Conservation (phyloP, 2,329 filamentous ascomycete genomes). For the Zalaria sp. region DNA sequence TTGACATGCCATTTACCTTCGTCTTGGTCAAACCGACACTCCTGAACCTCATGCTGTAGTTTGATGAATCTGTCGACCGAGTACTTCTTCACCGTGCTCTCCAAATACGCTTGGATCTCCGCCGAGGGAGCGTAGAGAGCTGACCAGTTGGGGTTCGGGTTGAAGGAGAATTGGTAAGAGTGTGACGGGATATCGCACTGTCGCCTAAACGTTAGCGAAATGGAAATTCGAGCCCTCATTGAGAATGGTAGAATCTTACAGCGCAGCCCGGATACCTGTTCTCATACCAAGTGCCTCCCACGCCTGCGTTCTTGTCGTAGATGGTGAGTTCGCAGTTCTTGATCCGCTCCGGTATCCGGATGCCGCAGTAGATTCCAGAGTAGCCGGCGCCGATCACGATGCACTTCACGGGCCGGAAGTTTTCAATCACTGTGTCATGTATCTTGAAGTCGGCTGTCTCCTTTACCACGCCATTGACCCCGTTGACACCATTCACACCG, state of each 20-base stretch:
- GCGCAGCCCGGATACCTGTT: constrained; percentile 29
- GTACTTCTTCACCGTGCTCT: constrained; percentile 19
- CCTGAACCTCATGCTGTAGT: constrained; percentile 19
- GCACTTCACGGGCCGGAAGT: constrained; percentile 26
- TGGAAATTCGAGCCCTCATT: background rate
- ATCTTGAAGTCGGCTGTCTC: constrained; percentile 13
- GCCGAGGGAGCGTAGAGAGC: constrained; percentile 23
- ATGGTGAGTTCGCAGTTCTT: constrained; percentile 25
- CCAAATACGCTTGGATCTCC: constrained; percentile 25
- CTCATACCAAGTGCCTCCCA: constrained; percentile 26
- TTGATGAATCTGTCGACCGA: constrained; percentile 23
- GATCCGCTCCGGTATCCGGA: constrained; percentile 27
- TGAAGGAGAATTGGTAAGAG: constrained; percentile 30
- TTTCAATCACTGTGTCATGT: constrained; percentile 26
- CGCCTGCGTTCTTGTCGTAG: constrained; percentile 29
- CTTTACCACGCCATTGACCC: background rate
- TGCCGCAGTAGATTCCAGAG: constrained; percentile 29
- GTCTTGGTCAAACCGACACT: constrained; percentile 19
- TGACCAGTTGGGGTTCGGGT: constrained; percentile 27
- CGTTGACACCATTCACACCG: constrained; percentile 5
- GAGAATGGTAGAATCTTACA: constrained; percentile 1
- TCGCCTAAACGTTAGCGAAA: constrained; percentile 21
- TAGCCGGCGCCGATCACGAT: constrained; percentile 31
- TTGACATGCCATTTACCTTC: constrained; percentile 22
- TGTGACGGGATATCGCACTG: constrained; percentile 29